Conservation (phyloP, 2,329 filamentous ascomycete species). For the Colletotrichum noveboracense region DNA sequence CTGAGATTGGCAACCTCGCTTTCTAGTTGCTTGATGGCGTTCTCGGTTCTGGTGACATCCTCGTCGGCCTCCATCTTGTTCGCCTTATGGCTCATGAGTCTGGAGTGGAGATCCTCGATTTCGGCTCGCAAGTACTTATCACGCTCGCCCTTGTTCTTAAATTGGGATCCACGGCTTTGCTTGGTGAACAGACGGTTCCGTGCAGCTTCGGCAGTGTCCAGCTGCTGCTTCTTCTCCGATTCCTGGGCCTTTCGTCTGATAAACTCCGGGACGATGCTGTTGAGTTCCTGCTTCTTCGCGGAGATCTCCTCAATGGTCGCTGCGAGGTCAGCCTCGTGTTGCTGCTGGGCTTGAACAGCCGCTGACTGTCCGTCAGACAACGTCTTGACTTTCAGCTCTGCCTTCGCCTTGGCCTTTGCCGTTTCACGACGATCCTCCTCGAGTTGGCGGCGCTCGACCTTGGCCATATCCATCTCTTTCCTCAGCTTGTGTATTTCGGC, state of each 20-base stretch:
- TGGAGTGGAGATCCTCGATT: slow-evolving; percentile 79
- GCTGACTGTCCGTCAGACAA: slow-evolving; percentile 83
- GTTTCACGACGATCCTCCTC: slow-evolving; percentile 89
- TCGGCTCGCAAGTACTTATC: slow-evolving; percentile 83
- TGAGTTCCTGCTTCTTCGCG: slow-evolving; percentile 77
- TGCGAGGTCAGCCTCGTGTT: slow-evolving; percentile 75
- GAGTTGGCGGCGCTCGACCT: slow-evolving; percentile 83
- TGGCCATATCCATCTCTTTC: slow-evolving; percentile 83
- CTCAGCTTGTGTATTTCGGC: slow-evolving; percentile 79
- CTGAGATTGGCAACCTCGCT: slow-evolving; percentile 74
- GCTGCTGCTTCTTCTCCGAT: slow-evolving; percentile 68
- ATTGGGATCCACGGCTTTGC: slow-evolving; percentile 86
- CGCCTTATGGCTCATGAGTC: slow-evolving; percentile 80
- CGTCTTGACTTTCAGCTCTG: slow-evolving; percentile 83
- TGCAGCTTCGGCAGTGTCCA: slow-evolving; percentile 78
- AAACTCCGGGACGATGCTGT: slow-evolving; percentile 77
- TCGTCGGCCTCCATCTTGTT: slow-evolving; percentile 85
- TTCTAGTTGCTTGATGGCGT: slow-evolving; percentile 75
- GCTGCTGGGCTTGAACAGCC: slow-evolving; percentile 73
- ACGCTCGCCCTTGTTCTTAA: slow-evolving; percentile 85
- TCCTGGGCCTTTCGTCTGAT: slow-evolving; percentile 77
- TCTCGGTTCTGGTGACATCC: slow-evolving; percentile 76
- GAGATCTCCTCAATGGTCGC: slow-evolving; percentile 77
- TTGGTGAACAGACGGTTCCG: slow-evolving; percentile 87
- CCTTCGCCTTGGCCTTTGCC: slow-evolving; percentile 80